Conservation (phyloP, 2,329 filamentous ascomycete genomes). For the Aspergillus viridinutans region DNA sequence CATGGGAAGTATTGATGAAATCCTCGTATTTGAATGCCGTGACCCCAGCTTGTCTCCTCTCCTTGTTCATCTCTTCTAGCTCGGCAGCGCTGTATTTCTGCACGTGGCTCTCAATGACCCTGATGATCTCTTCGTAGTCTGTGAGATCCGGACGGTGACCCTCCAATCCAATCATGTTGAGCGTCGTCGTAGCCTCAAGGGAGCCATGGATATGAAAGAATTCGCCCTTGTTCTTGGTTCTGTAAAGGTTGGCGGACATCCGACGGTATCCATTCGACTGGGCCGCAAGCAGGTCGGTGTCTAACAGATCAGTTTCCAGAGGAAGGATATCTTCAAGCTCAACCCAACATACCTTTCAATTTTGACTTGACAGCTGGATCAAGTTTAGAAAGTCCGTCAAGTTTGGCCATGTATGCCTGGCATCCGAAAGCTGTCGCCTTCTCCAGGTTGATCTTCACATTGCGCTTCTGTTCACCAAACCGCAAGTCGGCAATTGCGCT, state of each 20-base stretch:
- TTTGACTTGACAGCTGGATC: conserved; percentile 36
- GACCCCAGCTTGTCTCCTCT: conserved; percentile 57
- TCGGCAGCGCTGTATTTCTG: conserved; percentile 52
- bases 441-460: conserved; percentile 35
- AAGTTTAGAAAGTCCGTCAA: conserved; percentile 36
- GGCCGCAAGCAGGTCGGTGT: conserved; percentile 66
- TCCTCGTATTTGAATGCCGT: conserved; percentile 57
- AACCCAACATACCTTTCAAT: conserved; percentile 30
- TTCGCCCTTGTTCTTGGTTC: conserved; percentile 60
- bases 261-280: conserved; percentile 69
- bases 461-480: conserved; percentile 42
- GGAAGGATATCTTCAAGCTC: too few relatives aligned
- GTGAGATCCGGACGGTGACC: conserved; percentile 58
- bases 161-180: conserved; percentile 66
- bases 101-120: conserved; percentile 57
- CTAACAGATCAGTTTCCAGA: conserved; percentile 37
- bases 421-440: conserved; percentile 39
- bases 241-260: conserved; percentile 68
- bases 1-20: conserved; percentile 56
- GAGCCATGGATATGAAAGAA: conserved; percentile 75
- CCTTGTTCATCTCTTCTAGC: conserved; percentile 56
- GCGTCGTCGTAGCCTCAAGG: conserved; percentile 63
- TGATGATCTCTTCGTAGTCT: conserved; percentile 56
- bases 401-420: conserved; percentile 40
- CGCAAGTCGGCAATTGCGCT: conserved; percentile 56